phyloP scores from a whole-genome alignment of 1,139 yeast genomes.

The Yamadazyma sp. region DNA sequence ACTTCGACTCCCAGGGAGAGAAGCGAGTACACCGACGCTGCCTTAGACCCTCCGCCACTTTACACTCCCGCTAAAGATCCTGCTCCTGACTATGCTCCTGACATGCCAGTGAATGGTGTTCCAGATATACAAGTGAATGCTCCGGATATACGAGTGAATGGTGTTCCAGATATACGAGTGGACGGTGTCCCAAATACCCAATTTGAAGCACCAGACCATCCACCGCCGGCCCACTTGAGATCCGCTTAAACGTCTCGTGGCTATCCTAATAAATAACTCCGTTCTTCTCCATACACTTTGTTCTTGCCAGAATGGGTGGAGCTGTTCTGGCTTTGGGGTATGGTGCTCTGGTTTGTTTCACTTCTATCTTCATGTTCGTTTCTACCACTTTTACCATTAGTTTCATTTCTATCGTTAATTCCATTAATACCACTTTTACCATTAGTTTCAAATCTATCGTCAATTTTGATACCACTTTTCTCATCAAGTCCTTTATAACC shows the following conservation, averaged over 20 bases:
- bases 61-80: not conserved
- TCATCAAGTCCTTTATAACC: not conserved
- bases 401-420: too few species aligned
- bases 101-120: not conserved
- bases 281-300: slow-evolving; percentile 21
- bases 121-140: too few species aligned
- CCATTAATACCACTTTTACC: too few species aligned
- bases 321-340: too few species aligned
- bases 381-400: too few species aligned
- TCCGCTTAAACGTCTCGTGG: too few species aligned
- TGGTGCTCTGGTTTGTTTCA: too few species aligned
- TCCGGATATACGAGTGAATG: not conserved
- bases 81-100: not conserved
- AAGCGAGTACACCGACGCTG: not conserved
- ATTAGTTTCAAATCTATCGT: not conserved
- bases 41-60: not conserved
- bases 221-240: too few species aligned
- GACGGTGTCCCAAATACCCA: too few species aligned
- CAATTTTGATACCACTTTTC: not conserved
- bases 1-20: not conserved
- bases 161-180: not conserved
- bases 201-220: too few species aligned
- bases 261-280: slow-evolving; percentile 20
- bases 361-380: too few species aligned
- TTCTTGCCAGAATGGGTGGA: not conserved